A percentile compares a stretch with the other conserved stretches of the same genome.
These are phyloP conservation scores for Aspergillus felis DNA, from an alignment of 2,329 filamentous ascomycete species.

Conservation along the genomic window DNA sequence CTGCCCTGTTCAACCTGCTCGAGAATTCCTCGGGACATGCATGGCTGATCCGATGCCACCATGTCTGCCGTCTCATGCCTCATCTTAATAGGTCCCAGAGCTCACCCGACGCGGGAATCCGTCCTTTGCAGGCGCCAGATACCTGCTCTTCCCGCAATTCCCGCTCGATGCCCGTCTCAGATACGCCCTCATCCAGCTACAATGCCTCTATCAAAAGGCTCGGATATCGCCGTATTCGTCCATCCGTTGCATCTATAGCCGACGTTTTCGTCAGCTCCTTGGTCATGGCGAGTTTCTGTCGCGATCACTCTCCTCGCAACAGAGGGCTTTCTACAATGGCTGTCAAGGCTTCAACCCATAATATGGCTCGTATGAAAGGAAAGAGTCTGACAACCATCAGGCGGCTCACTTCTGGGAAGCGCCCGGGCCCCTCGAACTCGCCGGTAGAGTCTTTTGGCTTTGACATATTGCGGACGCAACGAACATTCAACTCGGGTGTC, in stretches of 20 bases:
- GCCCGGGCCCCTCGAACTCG: slow-evolving; percentile 16
- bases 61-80: slow-evolving; percentile 65
- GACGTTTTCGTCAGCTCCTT: slow-evolving; percentile 53
- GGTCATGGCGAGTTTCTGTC: slow-evolving; percentile 50
- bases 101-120: slow-evolving; percentile 46
- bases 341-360: slow-evolving; percentile 12
- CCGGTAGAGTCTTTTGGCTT: slow-evolving; percentile 9
- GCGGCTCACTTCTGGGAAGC: slow-evolving; percentile 15
- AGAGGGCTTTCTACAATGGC: slow-evolving; percentile 27
- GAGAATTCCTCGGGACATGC: slow-evolving; percentile 26
- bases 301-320: slow-evolving; percentile 41
- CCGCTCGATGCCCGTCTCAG: slow-evolving; percentile 29
- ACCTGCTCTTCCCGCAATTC: slow-evolving; percentile 18
- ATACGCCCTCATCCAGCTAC: slow-evolving; percentile 16
- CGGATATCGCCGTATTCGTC: slow-evolving; percentile 25
- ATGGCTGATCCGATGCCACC: slow-evolving; percentile 44
- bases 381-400: slow-evolving; percentile 13
- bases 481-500: slow-evolving; percentile 25
- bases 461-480: slow-evolving; percentile 19
- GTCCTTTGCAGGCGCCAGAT: slow-evolving; percentile 43
- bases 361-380: slow-evolving; percentile 16
- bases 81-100: slow-evolving; percentile 53
- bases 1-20: slow-evolving; percentile 15
- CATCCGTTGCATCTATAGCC: slow-evolving; percentile 40
- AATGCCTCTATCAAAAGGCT: slow-evolving; percentile 26